A percentile compares a stretch with the other conserved stretches of the same genome.
phyloP scores from a whole-genome alignment of 768 basidiomycete species.

The Royoungia palumana region DNA sequence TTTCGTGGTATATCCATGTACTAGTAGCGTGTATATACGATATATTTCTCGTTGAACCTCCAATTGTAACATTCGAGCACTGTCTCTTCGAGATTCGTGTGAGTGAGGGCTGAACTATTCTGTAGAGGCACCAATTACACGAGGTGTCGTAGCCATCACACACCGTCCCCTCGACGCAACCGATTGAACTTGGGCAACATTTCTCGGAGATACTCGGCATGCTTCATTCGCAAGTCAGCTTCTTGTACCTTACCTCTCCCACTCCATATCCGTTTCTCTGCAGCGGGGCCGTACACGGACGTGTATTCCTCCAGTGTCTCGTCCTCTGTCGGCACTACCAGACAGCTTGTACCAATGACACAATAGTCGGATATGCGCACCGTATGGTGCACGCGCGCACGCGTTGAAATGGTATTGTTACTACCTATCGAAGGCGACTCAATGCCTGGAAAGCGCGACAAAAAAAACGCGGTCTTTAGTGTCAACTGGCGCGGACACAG shows the following conservation, averaged over 20 bases:
- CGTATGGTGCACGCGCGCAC: slow-evolving; percentile 79
- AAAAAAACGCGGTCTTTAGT: neutral
- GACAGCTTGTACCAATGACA: slow-evolving; percentile 75
- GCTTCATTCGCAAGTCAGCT: slow-evolving; percentile 77
- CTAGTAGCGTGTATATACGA: too few relatives aligned
- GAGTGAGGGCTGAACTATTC: too few relatives aligned
- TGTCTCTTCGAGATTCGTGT: too few relatives aligned
- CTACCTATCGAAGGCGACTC: slow-evolving; percentile 83
- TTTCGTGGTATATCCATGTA: too few relatives aligned
- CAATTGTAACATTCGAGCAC: too few relatives aligned
- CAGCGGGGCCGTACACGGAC: slow-evolving; percentile 73
- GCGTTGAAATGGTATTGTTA: slow-evolving; percentile 83
- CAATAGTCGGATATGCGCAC: slow-evolving; percentile 79
- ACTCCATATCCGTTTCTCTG: slow-evolving; percentile 79
- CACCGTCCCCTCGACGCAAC: slow-evolving; percentile 56
- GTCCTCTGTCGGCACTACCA: slow-evolving; percentile 75
- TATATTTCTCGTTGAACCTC: too few relatives aligned
- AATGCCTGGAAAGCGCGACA: slow-evolving; percentile 60
- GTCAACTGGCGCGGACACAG: neutral
- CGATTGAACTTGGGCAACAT: slow-evolving; percentile 90
- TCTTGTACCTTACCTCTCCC: slow-evolving; percentile 83
- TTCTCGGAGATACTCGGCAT: slow-evolving; percentile 87
- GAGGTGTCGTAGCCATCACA: slow-evolving; percentile 22
- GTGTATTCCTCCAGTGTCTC: slow-evolving; percentile 82
- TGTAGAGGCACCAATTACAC: neutral